A percentile compares a stretch with the other conserved stretches of the same genome.
Evolutionary conservation across 1,284 basidiomycete genomes (phyloP).

Genomic region (Puccinia triticina): DNA sequence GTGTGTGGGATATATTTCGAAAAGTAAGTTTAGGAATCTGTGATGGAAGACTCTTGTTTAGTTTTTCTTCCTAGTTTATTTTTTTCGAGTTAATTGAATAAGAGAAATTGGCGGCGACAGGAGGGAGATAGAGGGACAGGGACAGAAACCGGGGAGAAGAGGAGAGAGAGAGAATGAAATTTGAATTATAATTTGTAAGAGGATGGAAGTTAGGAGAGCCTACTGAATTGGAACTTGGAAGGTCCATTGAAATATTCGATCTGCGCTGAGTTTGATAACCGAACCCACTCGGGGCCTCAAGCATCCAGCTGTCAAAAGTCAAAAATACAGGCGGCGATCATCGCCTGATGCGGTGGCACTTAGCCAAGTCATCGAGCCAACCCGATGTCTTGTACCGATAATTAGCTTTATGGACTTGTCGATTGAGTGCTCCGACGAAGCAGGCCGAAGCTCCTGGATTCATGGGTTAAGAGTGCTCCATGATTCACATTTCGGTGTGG

Average conservation of each 20-base stretch:
- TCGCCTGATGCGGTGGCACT: slow-evolving; percentile 39
- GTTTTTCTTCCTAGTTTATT: slow-evolving; percentile 25
- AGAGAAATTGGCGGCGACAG: slow-evolving; percentile 13
- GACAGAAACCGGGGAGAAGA: slow-evolving; percentile 40
- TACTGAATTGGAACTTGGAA: slow-evolving; percentile 35
- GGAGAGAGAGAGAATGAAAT: slow-evolving; percentile 32
- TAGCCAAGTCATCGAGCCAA: slow-evolving; percentile 24
- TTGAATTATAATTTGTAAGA: slow-evolving; percentile 46
- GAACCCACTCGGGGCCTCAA: slow-evolving; percentile 21
- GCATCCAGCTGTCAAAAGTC: slow-evolving; percentile 24
- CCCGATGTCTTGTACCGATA: slow-evolving; percentile 20
- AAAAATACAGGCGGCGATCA: slow-evolving; percentile 35
- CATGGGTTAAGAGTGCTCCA: background rate
- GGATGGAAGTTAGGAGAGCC: slow-evolving; percentile 35
- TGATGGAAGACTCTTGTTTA: slow-evolving; percentile 21
- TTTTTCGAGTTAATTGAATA: slow-evolving; percentile 14
- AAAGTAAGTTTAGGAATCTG: slow-evolving; percentile 31
- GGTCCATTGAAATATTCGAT: slow-evolving; percentile 48
- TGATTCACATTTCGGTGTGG: slow-evolving; percentile 1
- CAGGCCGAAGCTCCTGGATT: slow-evolving; percentile 15
- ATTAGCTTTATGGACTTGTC: slow-evolving; percentile 20
- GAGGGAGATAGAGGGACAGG: slow-evolving; percentile 39
- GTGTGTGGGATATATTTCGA: background rate
- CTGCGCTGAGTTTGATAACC: slow-evolving; percentile 32
- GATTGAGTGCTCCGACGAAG: slow-evolving; percentile 30